Base-by-base conservation (phyloP, 73 alveolate genomes). In the Paramecium pentaurelia region DNA sequence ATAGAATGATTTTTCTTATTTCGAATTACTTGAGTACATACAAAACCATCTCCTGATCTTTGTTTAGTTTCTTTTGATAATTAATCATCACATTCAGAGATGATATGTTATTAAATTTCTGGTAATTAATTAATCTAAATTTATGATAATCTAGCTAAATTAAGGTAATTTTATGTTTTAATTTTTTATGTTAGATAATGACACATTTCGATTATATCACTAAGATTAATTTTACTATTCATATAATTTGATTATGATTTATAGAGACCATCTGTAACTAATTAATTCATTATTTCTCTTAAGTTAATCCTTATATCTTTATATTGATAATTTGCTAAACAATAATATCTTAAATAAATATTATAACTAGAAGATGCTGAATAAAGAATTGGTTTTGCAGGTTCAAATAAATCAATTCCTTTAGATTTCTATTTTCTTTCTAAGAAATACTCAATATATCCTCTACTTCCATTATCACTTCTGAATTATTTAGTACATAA, bases 191-290 rank as follows among this genome's bases (percentile, higher is more conserved):
- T 86, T 25, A 86, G 38, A 42, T 58, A 86, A 10, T 86, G 93
- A 38, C 93, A 86, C 59, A 86, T 68, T 32, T 54, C 47, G 14
- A 58, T 54, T n/a, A 86, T 86, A 9, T 86, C 93, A 49, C 86
- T 77, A 32, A 40, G 51, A 6, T 68, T 58, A 4, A 86, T 38
- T 37, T 86, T 86, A 36, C 86, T 58, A 32, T 86, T 86, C 36
- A 71, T 36, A 60, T 86, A 86, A 86, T 86, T 86, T 3, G 93
- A 58, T 59, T 86, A 58, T 12, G 86, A 58, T 77, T 86, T 86
- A 86, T 58, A 86, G 4, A 58, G 60, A 22, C 93, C 93, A 34
- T 86, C 93, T 34, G 93, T 77, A 28, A 86, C 71, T 32, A 86
- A 86, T 14, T 58, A 51, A 86, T 86, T 86, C 27, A 86, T 32